Conservation (phyloP, 768 basidiomycete genomes). For the Cyclocybe aegerita region DNA sequence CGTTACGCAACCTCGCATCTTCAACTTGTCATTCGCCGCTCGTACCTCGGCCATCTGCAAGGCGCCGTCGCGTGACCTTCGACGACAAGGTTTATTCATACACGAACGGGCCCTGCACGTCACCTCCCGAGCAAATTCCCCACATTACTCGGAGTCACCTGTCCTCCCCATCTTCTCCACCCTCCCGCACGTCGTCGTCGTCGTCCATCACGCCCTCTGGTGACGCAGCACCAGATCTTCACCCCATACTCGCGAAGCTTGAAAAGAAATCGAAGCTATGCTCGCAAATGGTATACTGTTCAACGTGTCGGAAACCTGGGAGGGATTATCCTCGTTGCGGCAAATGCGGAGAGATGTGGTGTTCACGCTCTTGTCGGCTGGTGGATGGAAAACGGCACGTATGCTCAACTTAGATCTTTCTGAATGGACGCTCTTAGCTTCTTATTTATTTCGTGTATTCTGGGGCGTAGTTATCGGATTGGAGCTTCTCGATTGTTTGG, state of each 20-base stretch:
- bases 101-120: slow-evolving; percentile 9
- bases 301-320: slow-evolving; percentile 53
- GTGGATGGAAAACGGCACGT: slow-evolving; percentile 51
- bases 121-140: slow-evolving; percentile 14
- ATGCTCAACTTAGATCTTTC: slow-evolving; percentile 26
- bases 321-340: slow-evolving; percentile 61
- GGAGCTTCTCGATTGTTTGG: too few relatives aligned
- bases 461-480: too few relatives aligned
- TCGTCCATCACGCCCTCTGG: slow-evolving; percentile 11
- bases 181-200: slow-evolving; percentile 19
- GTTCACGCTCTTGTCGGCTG: slow-evolving; percentile 60
- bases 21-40: slow-evolving; percentile 13
- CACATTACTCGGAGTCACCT: slow-evolving; percentile 19
- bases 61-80: slow-evolving; percentile 21
- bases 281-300: slow-evolving; percentile 36
- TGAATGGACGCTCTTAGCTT: background rate
- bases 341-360: slow-evolving; percentile 61
- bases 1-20: slow-evolving; percentile 19
- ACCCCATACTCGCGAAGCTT: slow-evolving; percentile 49
- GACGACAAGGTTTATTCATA: slow-evolving; percentile 17
- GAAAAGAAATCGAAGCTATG: slow-evolving; percentile 56
- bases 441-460: background rate
- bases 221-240: slow-evolving; percentile 20
- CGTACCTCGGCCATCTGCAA: slow-evolving; percentile 4
- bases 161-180: slow-evolving; percentile 11